These are phyloP conservation scores for Exobasidium rhododendri DNA, from an alignment of 1,284 basidiomycete species.

Conservation along the genomic window DNA sequence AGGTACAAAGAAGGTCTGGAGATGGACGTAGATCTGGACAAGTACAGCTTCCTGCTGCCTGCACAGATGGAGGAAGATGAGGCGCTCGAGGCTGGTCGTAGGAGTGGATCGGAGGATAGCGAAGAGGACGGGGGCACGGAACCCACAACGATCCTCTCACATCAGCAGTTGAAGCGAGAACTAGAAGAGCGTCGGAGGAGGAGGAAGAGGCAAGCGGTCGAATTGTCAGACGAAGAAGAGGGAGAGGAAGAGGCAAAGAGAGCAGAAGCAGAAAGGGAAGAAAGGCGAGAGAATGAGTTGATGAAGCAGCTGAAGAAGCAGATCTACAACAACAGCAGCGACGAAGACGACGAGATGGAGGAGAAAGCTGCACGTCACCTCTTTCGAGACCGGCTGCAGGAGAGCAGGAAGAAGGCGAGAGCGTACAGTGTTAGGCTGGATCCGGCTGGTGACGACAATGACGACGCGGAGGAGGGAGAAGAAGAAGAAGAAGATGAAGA, in stretches of 20 bases:
- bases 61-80: conserved; percentile 16
- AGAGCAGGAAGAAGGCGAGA: background rate
- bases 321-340: background rate
- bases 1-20: conserved; percentile 36
- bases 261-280: background rate
- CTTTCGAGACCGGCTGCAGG: background rate
- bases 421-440: background rate
- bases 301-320: background rate
- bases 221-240: conserved; percentile 6
- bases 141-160: background rate
- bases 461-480: background rate
- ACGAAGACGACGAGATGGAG: background rate
- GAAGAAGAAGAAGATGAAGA: conserved; percentile 8
- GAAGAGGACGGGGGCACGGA: too few species aligned
- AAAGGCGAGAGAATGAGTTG: background rate
- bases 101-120: conserved; percentile 10
- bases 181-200: background rate
- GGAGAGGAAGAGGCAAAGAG: conserved; percentile 3
- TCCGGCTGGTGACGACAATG: background rate
- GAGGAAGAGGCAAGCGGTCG: background rate
- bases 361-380: background rate
- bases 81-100: conserved; percentile 10
- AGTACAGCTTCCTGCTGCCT: conserved; percentile 35
- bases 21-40: conserved; percentile 26
- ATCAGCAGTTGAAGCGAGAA: background rate